Conservation (phyloP, 768 basidiomycete species). For the Pleurotus giganteus region DNA sequence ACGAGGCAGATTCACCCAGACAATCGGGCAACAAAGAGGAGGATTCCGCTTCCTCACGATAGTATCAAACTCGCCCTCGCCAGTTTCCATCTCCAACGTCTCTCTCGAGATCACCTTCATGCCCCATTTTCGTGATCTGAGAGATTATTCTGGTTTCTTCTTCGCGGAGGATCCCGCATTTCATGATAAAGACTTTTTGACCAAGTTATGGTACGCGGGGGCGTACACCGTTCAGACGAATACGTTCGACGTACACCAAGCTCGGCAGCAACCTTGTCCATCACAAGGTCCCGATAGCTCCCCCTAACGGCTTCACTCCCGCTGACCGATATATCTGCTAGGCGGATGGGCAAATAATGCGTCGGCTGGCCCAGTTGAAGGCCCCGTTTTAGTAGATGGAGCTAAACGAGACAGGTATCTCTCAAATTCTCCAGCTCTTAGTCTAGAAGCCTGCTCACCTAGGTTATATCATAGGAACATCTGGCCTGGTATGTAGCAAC, state of each 20-base stretch:
- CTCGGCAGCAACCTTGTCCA: conserved; percentile 31
- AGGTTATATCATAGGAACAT: conserved; percentile 21
- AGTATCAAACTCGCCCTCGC: conserved; percentile 32
- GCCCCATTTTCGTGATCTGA: conserved; percentile 45
- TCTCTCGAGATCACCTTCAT: conserved; percentile 43
- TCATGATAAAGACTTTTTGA: conserved; percentile 43
- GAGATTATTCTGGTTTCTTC: conserved; percentile 49
- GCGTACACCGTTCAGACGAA: conserved; percentile 55
- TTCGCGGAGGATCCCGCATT: conserved; percentile 38
- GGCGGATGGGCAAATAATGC: conserved; percentile 49
- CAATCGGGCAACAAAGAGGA: conserved; percentile 38
- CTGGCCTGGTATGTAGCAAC: conserved; percentile 19
- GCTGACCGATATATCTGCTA: neutral
- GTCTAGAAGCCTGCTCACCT: neutral
- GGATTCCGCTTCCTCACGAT: conserved; percentile 49
- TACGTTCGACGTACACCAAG: conserved; percentile 36
- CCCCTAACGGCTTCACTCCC: neutral
- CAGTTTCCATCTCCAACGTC: conserved; percentile 41
- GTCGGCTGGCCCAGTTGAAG: conserved; percentile 42
- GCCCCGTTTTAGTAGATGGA: conserved; percentile 53
- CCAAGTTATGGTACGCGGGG: conserved; percentile 54
- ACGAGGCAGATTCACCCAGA: conserved; percentile 30
- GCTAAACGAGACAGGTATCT: conserved; percentile 50
- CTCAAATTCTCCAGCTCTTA: too few species aligned
- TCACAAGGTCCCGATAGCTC: conserved; percentile 3